Evolutionary conservation across 768 basidiomycete species (phyloP), one percentile per base, ranked within the genome.

Genomic region (Amanita polypyramis): DNA sequence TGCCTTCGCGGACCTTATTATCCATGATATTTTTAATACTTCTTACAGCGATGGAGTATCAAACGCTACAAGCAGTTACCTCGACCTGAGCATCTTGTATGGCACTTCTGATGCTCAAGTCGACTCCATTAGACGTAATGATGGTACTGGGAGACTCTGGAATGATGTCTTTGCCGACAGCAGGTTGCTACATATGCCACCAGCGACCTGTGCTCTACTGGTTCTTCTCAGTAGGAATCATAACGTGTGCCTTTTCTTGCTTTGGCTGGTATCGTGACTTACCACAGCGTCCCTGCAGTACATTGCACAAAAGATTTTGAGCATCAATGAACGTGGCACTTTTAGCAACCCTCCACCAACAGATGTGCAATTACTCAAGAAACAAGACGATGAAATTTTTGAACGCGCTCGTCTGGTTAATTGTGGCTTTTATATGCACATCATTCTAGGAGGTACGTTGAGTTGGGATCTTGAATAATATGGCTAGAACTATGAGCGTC

Each of bases 361-460:
- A 10, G 54, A 62, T 4, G 57, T 63, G 4, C 55, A 56, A 33
- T 51, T 50, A 7, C 62, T 53, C 36, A 40, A 56, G 11, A 62
- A 55, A 0, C 86, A 89, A 58, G 87, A 89, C 47, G 79, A 85
- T 43, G 86, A 88, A 55, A 78, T 89, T 39, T 89, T 85, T 65
- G 72, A 84, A 50, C 76, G 82, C 23, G 70, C 83, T 8, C 74
- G 86, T 41, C 67, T 87, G 39, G 78, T 88, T 38, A 89, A 89
- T 60, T 80, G 79, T 45, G 81, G 75, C 2, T 81, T 70, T 55
- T 83, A 85, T 55, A 76, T 83, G 73, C 75, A 80, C 51, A 75
- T 82, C 30, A 80, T 86, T 55, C 66, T 87, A 35, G 73, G 73
- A 20, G 74, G 74, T 72, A 52, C 12, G 60, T 51, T 35, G 9